phyloP scores from a whole-genome alignment of 2,329 filamentous ascomycete species.

The Penicillium sp. region DNA sequence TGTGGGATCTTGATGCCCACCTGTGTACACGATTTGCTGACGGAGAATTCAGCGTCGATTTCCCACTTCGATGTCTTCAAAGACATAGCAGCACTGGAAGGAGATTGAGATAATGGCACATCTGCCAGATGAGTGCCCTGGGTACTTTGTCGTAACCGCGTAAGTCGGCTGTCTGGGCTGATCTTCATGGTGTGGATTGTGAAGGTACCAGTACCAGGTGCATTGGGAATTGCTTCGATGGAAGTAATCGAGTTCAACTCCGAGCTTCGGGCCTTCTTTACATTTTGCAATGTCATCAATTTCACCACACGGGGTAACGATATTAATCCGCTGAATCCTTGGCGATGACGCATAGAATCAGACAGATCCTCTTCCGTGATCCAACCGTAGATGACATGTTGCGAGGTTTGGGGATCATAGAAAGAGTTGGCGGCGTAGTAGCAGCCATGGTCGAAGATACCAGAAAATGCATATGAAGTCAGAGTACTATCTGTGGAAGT shows the following conservation, averaged over 20 bases:
- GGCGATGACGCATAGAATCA: constrained; percentile 42
- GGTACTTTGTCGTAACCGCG: constrained; percentile 30
- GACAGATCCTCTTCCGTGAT: constrained; percentile 53
- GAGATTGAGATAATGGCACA: constrained; percentile 2
- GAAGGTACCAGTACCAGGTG: constrained; percentile 25
- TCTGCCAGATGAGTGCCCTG: constrained; percentile 5
- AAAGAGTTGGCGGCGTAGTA: constrained; percentile 54
- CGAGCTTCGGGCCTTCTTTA: constrained; percentile 40
- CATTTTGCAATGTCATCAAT: constrained; percentile 41
- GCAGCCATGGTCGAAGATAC: constrained; percentile 51
- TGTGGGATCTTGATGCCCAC: constrained; percentile 36
- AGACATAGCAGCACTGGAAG: not conserved
- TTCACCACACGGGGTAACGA: constrained; percentile 48
- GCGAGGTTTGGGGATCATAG: constrained; percentile 44
- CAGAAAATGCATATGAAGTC: constrained; percentile 43
- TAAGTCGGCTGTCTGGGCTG: constrained; percentile 27
- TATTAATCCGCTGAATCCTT: constrained; percentile 53
- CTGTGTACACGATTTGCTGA: constrained; percentile 24
- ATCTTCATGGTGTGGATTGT: constrained; percentile 49
- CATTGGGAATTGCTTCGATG: constrained; percentile 33
- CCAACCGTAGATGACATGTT: constrained; percentile 51
- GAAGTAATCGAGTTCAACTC: constrained; percentile 44
- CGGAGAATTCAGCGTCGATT: constrained; percentile 26
- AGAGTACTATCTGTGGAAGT: constrained; percentile 12
- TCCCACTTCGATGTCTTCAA: constrained; percentile 28